A percentile compares a stretch with the other conserved stretches of the same genome.
These are phyloP conservation scores for Lachnellula subtilissima DNA, from an alignment of 2,329 filamentous ascomycete species.

Conservation along the genomic window DNA sequence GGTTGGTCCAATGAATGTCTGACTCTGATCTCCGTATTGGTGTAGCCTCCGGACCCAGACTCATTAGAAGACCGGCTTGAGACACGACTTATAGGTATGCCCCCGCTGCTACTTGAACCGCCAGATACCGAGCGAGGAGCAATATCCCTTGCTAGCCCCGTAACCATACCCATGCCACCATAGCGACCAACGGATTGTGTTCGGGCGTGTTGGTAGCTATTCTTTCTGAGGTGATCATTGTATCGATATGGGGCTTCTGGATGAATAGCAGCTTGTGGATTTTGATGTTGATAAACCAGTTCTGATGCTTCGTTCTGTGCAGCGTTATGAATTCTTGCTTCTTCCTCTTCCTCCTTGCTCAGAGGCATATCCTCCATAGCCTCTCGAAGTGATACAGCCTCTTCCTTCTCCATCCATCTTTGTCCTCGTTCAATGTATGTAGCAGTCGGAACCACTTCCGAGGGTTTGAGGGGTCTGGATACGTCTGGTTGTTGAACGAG, in stretches of 20 bases:
- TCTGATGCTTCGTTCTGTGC: constrained; percentile 75
- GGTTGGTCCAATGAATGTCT: constrained; percentile 23
- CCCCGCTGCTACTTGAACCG: constrained; percentile 33
- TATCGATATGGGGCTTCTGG: constrained; percentile 65
- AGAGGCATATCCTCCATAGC: constrained; percentile 72
- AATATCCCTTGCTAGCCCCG: constrained; percentile 28
- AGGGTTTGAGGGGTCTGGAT: constrained; percentile 45
- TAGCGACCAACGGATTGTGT: constrained; percentile 53
- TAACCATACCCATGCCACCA: constrained; percentile 40
- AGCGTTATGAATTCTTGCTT: constrained; percentile 59
- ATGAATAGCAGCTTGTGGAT: constrained; percentile 49
- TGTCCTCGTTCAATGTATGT: constrained; percentile 70
- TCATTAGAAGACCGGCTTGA: constrained; percentile 28
- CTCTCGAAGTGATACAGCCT: constrained; percentile 63
- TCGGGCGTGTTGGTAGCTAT: constrained; percentile 66
- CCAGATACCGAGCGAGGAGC: constrained; percentile 30
- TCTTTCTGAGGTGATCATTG: constrained; percentile 61
- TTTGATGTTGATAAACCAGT: constrained; percentile 71
- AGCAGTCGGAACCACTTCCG: constrained; percentile 58
- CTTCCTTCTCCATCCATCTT: constrained; percentile 77
- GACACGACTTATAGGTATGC: constrained; percentile 31
- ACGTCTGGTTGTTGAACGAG: constrained; percentile 21
- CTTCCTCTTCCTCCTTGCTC: constrained; percentile 48
- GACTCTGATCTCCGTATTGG: constrained; percentile 14
- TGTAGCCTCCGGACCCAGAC: constrained; percentile 9